These are phyloP conservation scores for Pseudogymnoascus pannorum DNA, from an alignment of 2,329 filamentous ascomycete genomes.

Conservation along the genomic window DNA sequence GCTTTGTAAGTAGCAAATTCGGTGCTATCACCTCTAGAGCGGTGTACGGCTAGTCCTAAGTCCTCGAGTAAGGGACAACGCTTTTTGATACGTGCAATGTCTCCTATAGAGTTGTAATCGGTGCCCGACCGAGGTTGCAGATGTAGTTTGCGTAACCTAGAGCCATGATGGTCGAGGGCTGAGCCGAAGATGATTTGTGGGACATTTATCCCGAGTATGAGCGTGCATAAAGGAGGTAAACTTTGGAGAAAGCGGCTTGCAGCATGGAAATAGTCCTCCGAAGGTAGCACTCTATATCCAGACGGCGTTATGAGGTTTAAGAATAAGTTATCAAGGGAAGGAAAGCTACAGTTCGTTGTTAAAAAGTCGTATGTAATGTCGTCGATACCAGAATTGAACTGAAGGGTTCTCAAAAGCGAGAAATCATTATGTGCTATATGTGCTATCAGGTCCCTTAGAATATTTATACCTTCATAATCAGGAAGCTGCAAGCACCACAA, in stretches of 20 bases:
- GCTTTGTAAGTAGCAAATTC: constrained; percentile 12
- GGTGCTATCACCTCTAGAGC: constrained; percentile 9
- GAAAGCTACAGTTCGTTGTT: background rate
- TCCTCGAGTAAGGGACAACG: constrained; percentile 12
- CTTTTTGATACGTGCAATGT: constrained; percentile 12
- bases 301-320: background rate
- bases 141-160: background rate
- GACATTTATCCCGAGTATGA: background rate
- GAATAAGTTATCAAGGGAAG: background rate
- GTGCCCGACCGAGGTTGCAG: background rate
- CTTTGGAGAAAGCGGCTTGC: background rate
- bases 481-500: background rate
- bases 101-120: background rate
- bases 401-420: constrained; percentile 11
- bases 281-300: background rate
- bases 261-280: background rate
- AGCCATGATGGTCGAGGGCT: background rate
- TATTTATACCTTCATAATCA: background rate
- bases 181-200: constrained; percentile 1
- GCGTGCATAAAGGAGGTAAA: background rate
- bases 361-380: background rate
- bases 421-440: background rate
- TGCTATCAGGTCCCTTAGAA: background rate
- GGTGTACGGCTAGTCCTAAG: background rate
- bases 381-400: constrained; percentile 1